Evolutionary conservation across 1,284 basidiomycete genomes (phyloP), one percentile per base, ranked within the genome.

Genomic region (Gymnopus androsaceus): DNA sequence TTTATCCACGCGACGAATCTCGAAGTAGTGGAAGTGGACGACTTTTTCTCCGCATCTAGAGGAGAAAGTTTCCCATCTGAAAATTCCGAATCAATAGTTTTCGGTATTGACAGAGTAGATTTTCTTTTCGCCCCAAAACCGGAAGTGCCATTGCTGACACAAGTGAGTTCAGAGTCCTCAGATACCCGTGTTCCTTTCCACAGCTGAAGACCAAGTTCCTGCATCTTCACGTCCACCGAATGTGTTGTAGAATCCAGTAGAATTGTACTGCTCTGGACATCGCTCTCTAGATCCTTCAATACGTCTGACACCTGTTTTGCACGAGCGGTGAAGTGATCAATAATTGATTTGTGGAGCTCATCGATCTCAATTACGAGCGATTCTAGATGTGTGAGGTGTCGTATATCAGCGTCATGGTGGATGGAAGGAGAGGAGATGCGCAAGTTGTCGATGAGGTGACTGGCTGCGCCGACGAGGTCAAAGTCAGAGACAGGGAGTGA

Each of bases 1-100:
- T 77, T 83, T 64, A 85, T 68, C 87, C 87, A 88, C 4, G 79
- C 75, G 59, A 81, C 85, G 51, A 88, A 67, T 61, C 75, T 79
- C 46, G 78, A 74, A 3, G 79, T 69, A 3, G 54, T 40, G 5
- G 52, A 54, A 30, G 25, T 3, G 23, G 36, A 19, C 17, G 19
- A 9, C 31, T 55, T 47, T 30, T 37, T 34, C 8, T 14, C 23
- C 9, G 34, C 3, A 12, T 19, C 33, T 9, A 25, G 15, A 27
- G 21, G 19, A 19, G 14, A 48, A 33, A 12, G 14, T 23, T 31
- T 23, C 33, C 34, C 9, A 23, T 27, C 9, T 14, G 25, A 31
- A 17, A 17, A 25, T 12, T 31, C 25, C 19, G 54, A 50, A 8
- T 44, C 31, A 14, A 44, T 12, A 4, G 41, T 27, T 17, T 15